Percentiles rank a stretch among this genome's conserved stretches.
phyloP scores from a whole-genome alignment of 2,329 filamentous ascomycete species.

The Drechslera avenae region DNA sequence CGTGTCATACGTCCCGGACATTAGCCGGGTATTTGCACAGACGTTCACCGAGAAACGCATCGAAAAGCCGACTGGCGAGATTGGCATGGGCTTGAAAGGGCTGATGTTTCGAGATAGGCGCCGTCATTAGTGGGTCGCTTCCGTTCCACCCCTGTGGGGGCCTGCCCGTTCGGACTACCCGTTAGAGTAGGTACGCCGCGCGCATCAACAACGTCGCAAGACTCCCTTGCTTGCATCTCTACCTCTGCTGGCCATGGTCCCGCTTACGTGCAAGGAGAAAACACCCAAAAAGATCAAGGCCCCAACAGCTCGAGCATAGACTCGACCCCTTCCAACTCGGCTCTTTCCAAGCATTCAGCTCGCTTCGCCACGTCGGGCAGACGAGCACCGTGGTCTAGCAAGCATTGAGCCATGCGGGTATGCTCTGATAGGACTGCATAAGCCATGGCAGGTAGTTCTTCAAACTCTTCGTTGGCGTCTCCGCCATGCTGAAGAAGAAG shows the following conservation, averaged over 20 bases:
- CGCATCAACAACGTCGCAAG: not conserved
- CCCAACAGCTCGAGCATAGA: not conserved
- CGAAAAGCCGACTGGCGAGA: not conserved
- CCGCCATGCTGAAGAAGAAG: not conserved
- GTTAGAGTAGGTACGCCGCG: slow-evolving; percentile 11
- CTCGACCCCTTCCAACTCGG: not conserved
- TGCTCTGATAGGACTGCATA: not conserved
- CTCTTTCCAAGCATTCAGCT: not conserved
- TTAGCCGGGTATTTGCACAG: slow-evolving; percentile 13
- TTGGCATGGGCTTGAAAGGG: slow-evolving; percentile 14
- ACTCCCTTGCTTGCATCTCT: not conserved
- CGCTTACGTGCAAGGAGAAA: too few relatives aligned
- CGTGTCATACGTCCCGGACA: slow-evolving; percentile 10
- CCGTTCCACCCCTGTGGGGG: slow-evolving; percentile 22
- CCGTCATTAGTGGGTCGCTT: slow-evolving; percentile 15
- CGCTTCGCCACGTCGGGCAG: not conserved
- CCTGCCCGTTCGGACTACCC: not conserved
- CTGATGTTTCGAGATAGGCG: slow-evolving; percentile 27
- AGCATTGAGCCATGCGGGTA: not conserved
- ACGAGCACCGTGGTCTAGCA: not conserved
- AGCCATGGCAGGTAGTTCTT: not conserved
- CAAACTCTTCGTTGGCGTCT: not conserved
- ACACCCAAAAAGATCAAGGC: too few relatives aligned
- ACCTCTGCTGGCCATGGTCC: too few relatives aligned
- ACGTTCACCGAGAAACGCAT: not conserved